Conservation (phyloP, 768 basidiomycete genomes). For the Leccinum truebloodii region DNA sequence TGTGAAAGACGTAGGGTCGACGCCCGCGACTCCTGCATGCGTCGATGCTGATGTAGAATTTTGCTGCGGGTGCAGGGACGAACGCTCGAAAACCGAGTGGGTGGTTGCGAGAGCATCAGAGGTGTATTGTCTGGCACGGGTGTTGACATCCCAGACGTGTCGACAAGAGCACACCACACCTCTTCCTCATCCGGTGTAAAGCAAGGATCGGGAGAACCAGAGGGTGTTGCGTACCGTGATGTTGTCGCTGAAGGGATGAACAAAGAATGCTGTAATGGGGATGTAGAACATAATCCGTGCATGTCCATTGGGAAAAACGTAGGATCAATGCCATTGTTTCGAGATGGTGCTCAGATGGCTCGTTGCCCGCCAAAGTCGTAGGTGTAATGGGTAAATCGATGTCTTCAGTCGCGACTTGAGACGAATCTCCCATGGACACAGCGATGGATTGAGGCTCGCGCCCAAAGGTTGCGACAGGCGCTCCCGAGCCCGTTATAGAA, state of each 20-base stretch:
- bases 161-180: conserved; percentile 21
- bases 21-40: background rate
- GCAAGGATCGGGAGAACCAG: conserved; percentile 1
- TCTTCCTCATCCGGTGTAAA: conserved; percentile 24
- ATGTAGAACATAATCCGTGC: background rate
- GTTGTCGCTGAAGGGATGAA: background rate
- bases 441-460: background rate
- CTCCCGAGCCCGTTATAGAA: background rate
- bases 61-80: background rate
- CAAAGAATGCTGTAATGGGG: background rate
- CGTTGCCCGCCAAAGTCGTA: background rate
- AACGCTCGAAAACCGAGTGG: conserved; percentile 7
- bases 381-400: background rate
- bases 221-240: conserved; percentile 14
- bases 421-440: background rate
- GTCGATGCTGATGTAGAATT: background rate
- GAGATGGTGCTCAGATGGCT: background rate
- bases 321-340: background rate
- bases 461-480: background rate
- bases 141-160: conserved; percentile 16
- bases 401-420: background rate
- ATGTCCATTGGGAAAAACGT: background rate
- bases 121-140: background rate
- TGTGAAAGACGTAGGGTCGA: background rate
- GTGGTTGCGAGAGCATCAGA: conserved; percentile 2